Evolutionary conservation across 169 alveolate species (phyloP), one percentile per base, ranked within the genome.

Genomic region (Miamiensis avidus): DNA sequence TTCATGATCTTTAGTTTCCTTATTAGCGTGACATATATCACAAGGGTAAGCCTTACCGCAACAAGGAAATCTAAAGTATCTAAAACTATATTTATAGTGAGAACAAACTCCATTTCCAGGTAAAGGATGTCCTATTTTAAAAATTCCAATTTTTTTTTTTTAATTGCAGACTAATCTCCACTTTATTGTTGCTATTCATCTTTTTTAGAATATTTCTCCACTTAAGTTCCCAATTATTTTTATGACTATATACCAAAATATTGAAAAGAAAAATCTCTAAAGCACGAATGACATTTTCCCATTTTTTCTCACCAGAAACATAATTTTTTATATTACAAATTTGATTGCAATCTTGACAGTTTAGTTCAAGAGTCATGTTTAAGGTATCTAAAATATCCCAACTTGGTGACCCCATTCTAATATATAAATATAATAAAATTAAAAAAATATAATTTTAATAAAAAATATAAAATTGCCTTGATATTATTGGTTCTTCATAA

Each of bases 21-120:
- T 91, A 49, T 49, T 49, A 11, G 4, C 4, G 89, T 91, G 95
- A 75, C 95, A 91, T 34, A 85, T 29, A 74, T 89, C 93, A 82
- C 95, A 91, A 69, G 95, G 93, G 84, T 84, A 91, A n/a, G 87
- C 64, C 87, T 88, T 91, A 77, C 91, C 91, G 76, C 95, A 91
- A 74, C 95, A 91, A 75, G 88, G 69, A 83, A 87, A 91, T 84
- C 95, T 88, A 79, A 89, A 87, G 91, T 91, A 89, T 76, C 91
- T 83, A 31, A 81, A 82, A 30, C 91, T 84, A 75, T 87, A 76
- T 79, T 88, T 91, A 77, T 89, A 87, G 85, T 91, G 95, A 72
- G 88, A 89, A 78, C 95, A 91, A 0, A 91, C 83, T n/a, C 95
- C 95, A 79, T 76, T 86, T 74, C 82, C 89, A 32, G 93, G 92